These are phyloP conservation scores for Diplocarpon mali DNA, from an alignment of 2,329 filamentous ascomycete species.

Conservation along the genomic window DNA sequence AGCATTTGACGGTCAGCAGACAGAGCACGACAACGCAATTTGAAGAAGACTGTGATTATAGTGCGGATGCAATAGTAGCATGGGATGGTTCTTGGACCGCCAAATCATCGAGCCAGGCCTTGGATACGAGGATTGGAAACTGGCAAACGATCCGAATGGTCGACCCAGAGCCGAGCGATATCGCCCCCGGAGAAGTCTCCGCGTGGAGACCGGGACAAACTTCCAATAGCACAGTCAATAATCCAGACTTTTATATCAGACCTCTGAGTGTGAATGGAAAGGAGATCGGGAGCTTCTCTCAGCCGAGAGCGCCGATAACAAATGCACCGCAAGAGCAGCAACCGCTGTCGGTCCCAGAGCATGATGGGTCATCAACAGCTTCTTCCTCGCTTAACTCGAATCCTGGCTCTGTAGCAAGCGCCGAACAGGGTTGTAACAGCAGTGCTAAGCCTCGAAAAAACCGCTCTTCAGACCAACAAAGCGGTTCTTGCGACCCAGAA, in stretches of 20 bases:
- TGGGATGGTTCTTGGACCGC: constrained; percentile 7
- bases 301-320: constrained; percentile 14
- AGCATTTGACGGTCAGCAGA: constrained; percentile 11
- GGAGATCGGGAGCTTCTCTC: constrained; percentile 17
- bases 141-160: constrained; percentile 11
- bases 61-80: constrained; percentile 10
- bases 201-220: constrained; percentile 9
- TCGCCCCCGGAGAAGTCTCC: constrained; percentile 1
- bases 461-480: constrained; percentile 12
- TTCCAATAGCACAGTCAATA: neutral
- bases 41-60: constrained; percentile 22
- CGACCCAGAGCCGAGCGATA: constrained; percentile 3
- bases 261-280: constrained; percentile 6
- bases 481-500: constrained; percentile 18
- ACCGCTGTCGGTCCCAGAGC: constrained; percentile 8
- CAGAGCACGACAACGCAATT: constrained; percentile 26
- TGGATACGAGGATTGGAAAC: constrained; percentile 10
- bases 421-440: constrained; percentile 3
- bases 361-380: constrained; percentile 6
- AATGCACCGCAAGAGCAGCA: constrained; percentile 7
- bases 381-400: constrained; percentile 13
- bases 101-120: constrained; percentile 7
- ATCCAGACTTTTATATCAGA: constrained; percentile 11
- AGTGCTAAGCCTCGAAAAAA: neutral
- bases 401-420: constrained; percentile 7